phyloP scores from a whole-genome alignment of 2,329 filamentous ascomycete genomes.

The Stagonosporopsis cucurbitacearum region DNA sequence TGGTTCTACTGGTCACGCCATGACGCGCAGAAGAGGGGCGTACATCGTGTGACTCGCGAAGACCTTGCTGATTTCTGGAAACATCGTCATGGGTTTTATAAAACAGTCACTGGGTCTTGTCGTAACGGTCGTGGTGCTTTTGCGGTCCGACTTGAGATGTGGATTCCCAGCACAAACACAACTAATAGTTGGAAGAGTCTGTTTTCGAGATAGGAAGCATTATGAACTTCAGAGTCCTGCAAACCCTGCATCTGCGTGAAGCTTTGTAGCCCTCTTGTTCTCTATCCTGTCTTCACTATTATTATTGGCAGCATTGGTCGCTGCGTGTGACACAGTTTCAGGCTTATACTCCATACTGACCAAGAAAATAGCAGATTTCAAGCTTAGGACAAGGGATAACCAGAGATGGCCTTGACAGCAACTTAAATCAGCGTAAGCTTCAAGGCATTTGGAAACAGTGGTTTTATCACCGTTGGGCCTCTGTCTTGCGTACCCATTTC shows the following conservation, averaged over 20 bases:
- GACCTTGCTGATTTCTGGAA: constrained; percentile 23
- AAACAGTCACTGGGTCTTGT: constrained; percentile 5
- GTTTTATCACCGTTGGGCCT: too few species aligned
- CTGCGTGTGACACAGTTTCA: not conserved
- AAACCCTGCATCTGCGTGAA: not conserved
- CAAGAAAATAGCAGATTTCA: not conserved
- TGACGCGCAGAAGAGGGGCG: constrained; percentile 11
- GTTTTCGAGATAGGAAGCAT: not conserved
- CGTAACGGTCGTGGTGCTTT: constrained; percentile 10
- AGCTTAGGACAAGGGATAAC: not conserved
- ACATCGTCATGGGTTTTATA: constrained; percentile 13
- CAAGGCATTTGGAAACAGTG: too few species aligned
- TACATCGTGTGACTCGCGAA: constrained; percentile 11
- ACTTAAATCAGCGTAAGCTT: too few species aligned
- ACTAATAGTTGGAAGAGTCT: not conserved
- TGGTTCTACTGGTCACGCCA: constrained; percentile 19
- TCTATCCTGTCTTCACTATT: not conserved
- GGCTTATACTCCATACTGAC: not conserved
- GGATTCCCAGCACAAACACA: constrained; percentile 22
- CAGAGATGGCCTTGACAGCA: not conserved
- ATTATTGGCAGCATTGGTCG: not conserved
- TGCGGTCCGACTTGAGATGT: constrained; percentile 22
- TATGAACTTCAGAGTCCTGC: not conserved
- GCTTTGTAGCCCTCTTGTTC: not conserved
- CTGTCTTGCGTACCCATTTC: too few species aligned